Evolutionary conservation across 2,329 filamentous ascomycete species (phyloP), one percentile per base, ranked within the genome.

Genomic region (Sclerotiophoma versabilis): DNA sequence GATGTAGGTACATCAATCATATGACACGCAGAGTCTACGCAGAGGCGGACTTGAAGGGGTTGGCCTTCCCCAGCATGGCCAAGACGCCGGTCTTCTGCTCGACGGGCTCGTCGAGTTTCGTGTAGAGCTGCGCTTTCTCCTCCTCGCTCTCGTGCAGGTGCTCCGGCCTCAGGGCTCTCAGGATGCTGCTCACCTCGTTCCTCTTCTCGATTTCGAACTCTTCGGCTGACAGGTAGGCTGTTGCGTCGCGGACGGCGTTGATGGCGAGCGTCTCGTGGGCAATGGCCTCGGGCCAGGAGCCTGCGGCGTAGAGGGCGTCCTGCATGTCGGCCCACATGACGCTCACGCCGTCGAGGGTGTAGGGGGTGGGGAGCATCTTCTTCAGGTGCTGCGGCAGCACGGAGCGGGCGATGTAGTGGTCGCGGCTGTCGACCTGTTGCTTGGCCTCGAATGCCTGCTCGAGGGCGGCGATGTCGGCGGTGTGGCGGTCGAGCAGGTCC

Each of bases 301-400:
- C 59, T 1, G 51, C 46, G 0, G 67, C 66, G 53, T 69, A 71
- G 17, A 71, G 52, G 11, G 67, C 69, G 46, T 76, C 73, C 19
- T 61, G 50, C 11, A 73, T 46, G 37, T 76, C 68, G 5, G 66
- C 65, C 75, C 75, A 76, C 20, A 62, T 54, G 20, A 76, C 62
- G 12, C 47, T 54, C 2, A 76, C 60, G 25, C 60, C 65, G 4
- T 68, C 50, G 5, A 70, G 59, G 10, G 62, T 60, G 44, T 69
- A 73, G 11, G 65, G 64, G 12, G 44, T 58, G 23, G 63, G 62
- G 11, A 52, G 56, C 2, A 53, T 15, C 20, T 60, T 65, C 22
- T 58, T 65, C n/a, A 65, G 51, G 0, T 46, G 34, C 1, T 54
- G 48, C 3, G 67, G 69, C 1, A 71, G 63, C 7, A 70, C 58